A percentile compares a stretch with the other conserved stretches of the same genome.
Evolutionary conservation across 2,329 filamentous ascomycete genomes (phyloP).

Genomic region (Remersonia thermophila): DNA sequence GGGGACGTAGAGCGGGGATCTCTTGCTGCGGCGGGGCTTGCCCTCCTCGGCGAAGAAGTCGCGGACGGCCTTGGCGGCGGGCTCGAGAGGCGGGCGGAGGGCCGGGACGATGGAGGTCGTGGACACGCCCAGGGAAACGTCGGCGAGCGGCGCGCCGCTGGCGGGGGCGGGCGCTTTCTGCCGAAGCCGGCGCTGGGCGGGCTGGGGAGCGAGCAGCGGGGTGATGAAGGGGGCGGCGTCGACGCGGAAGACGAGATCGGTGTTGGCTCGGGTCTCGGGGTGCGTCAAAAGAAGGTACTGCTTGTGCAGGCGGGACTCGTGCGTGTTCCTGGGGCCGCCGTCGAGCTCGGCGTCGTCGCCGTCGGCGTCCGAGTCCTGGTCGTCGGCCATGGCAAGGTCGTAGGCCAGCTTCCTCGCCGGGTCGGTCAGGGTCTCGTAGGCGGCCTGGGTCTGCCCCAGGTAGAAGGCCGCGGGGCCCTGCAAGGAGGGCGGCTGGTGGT

Average conservation of each 20-base stretch:
- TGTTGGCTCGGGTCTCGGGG: slow-evolving; percentile 20
- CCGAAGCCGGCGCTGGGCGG: too few relatives aligned
- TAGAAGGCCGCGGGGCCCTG: slow-evolving; percentile 28
- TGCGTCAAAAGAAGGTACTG: slow-evolving; percentile 15
- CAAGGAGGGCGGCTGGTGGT: slow-evolving; percentile 28
- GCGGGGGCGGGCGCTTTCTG: too few relatives aligned
- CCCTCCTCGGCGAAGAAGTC: neutral
- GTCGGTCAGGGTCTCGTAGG: slow-evolving; percentile 37
- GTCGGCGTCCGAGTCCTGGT: slow-evolving; percentile 16
- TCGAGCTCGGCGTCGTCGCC: slow-evolving; percentile 13
- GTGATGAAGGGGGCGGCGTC: slow-evolving; percentile 19
- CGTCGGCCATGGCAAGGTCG: slow-evolving; percentile 19
- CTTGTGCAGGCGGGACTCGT: slow-evolving; percentile 15
- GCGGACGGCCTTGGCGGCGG: too few relatives aligned
- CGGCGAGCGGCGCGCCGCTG: too few relatives aligned
- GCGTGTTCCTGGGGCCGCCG: slow-evolving; percentile 10
- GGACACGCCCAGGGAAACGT: too few relatives aligned
- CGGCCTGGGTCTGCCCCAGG: slow-evolving; percentile 29
- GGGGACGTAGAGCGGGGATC: slow-evolving; percentile 11
- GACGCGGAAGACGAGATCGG: slow-evolving; percentile 28
- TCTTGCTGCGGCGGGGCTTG: neutral
- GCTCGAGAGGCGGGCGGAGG: neutral
- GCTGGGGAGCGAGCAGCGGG: slow-evolving; percentile 1
- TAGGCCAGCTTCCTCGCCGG: slow-evolving; percentile 30
- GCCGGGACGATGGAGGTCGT: too few relatives aligned